A percentile compares a stretch with the other conserved stretches of the same genome.
phyloP scores from a whole-genome alignment of 2,329 filamentous ascomycete genomes.

The Phialophora expanda region DNA sequence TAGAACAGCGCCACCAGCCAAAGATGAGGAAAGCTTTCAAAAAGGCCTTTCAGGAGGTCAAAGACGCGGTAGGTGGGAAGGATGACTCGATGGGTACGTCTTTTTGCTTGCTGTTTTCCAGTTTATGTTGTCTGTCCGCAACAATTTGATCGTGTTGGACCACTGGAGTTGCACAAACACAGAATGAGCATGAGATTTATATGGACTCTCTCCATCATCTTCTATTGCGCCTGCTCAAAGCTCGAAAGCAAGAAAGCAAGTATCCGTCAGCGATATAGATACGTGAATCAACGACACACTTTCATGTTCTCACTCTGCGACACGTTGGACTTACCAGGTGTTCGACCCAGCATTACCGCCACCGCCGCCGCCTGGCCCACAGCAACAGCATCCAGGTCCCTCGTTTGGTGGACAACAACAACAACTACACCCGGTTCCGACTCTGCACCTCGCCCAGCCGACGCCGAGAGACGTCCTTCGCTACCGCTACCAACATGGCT shows the following conservation, averaged over 20 bases:
- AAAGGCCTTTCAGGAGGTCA: constrained; percentile 26
- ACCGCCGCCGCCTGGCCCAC: background rate
- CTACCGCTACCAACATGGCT: constrained; percentile 65
- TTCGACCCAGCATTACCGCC: background rate
- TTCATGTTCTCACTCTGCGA: background rate
- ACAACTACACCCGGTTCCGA: background rate
- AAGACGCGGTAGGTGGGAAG: constrained; percentile 23
- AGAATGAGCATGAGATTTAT: background rate
- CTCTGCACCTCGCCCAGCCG: constrained; percentile 10
- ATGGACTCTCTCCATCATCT: background rate
- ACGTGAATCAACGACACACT: background rate
- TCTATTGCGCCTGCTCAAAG: background rate
- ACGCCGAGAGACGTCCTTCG: constrained; percentile 45
- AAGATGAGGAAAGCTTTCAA: constrained; percentile 31
- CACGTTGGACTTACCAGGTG: background rate
- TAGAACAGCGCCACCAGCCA: background rate
- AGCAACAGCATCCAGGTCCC: background rate
- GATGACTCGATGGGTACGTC: constrained; percentile 29
- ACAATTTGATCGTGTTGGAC: background rate
- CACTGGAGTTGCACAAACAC: background rate
- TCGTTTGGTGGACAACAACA: background rate
- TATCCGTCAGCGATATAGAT: background rate
- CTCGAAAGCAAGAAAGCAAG: background rate
- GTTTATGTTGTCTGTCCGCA: background rate
- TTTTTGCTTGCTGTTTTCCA: background rate